phyloP scores from a whole-genome alignment of 345 rosid genomes.

The Barbarea vulgaris region DNA sequence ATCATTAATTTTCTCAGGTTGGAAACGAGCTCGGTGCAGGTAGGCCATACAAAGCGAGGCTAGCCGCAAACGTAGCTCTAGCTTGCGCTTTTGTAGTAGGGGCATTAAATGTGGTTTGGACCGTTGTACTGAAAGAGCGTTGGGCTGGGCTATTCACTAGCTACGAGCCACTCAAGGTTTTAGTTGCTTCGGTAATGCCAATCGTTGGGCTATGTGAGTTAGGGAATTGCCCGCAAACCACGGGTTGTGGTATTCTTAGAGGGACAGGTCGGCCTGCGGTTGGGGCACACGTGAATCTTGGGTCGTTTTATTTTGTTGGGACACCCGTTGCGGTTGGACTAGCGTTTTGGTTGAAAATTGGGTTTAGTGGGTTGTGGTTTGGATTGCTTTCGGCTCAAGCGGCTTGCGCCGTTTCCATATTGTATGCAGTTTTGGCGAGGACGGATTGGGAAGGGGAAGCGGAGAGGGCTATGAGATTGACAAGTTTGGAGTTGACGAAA shows the following conservation, averaged over 20 bases:
- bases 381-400: slow-evolving; percentile 89
- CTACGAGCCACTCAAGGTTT: slow-evolving; percentile 55
- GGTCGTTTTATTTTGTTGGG: slow-evolving; percentile 90
- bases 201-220: slow-evolving; percentile 91
- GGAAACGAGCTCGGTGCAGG: slow-evolving; percentile 99
- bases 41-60: slow-evolving; percentile 77
- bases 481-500: slow-evolving; percentile 54
- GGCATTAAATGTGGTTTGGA: slow-evolving; percentile 77
- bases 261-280: slow-evolving; percentile 85
- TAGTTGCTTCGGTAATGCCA: slow-evolving; percentile 87
- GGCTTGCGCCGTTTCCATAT: slow-evolving; percentile 72
- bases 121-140: slow-evolving; percentile 58
- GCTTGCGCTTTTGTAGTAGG: slow-evolving; percentile 82
- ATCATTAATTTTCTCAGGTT: slow-evolving; percentile 47
- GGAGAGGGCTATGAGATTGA: slow-evolving; percentile 60
- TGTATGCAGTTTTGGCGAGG: slow-evolving; percentile 59
- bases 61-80: slow-evolving; percentile 83
- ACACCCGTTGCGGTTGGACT: slow-evolving; percentile 90
- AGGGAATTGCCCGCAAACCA: slow-evolving; percentile 94
- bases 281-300: slow-evolving; percentile 82
- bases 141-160: slow-evolving; percentile 85
- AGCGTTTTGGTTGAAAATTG: slow-evolving; percentile 71
- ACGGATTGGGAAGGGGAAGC: slow-evolving; percentile 96
- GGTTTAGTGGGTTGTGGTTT: slow-evolving; percentile 92
- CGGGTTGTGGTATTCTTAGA: slow-evolving; percentile 92